These are phyloP conservation scores for Neopestalotiopsis rosae DNA, from an alignment of 2,329 filamentous ascomycete species.

Conservation along the genomic window DNA sequence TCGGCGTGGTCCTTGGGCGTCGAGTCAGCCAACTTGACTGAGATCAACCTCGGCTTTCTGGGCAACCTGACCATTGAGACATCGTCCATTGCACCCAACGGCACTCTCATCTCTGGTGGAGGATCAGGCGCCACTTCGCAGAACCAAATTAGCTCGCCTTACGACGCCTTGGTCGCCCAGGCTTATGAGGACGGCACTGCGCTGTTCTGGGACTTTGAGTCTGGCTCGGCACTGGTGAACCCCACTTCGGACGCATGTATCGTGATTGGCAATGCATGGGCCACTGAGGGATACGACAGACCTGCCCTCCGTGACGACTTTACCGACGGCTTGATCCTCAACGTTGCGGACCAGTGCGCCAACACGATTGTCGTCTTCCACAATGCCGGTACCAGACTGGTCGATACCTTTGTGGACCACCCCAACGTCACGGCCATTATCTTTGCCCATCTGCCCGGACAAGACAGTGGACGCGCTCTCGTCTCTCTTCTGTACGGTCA, in stretches of 20 bases:
- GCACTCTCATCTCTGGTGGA: slow-evolving; percentile 43
- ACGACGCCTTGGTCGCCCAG: slow-evolving; percentile 43
- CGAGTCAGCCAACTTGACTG: slow-evolving; percentile 21
- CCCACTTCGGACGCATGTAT: slow-evolving; percentile 58
- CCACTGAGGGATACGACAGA: slow-evolving; percentile 66
- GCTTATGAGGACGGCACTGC: slow-evolving; percentile 48
- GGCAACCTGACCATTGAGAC: slow-evolving; percentile 25
- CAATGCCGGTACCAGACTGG: slow-evolving; percentile 53
- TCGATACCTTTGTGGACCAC: slow-evolving; percentile 55
- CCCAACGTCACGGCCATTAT: slow-evolving; percentile 56
- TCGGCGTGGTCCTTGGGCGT: slow-evolving; percentile 20
- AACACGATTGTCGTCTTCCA: slow-evolving; percentile 57
- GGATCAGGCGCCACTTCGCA: slow-evolving; percentile 44
- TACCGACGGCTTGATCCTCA: slow-evolving; percentile 49
- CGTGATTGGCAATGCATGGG: slow-evolving; percentile 59
- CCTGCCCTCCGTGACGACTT: slow-evolving; percentile 62
- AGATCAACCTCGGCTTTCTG: slow-evolving; percentile 27
- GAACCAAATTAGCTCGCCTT: slow-evolving; percentile 42
- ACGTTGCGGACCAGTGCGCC: slow-evolving; percentile 50
- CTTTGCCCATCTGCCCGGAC: slow-evolving; percentile 54
- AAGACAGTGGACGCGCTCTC: slow-evolving; percentile 51
- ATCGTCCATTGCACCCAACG: slow-evolving; percentile 39
- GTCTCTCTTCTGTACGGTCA: slow-evolving; percentile 48
- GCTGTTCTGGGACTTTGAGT: slow-evolving; percentile 50
- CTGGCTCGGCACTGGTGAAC: slow-evolving; percentile 41